Evolutionary conservation across 345 rosid genomes (phyloP), one percentile per base, ranked within the genome.

Genomic region (Sonneratia alba): DNA sequence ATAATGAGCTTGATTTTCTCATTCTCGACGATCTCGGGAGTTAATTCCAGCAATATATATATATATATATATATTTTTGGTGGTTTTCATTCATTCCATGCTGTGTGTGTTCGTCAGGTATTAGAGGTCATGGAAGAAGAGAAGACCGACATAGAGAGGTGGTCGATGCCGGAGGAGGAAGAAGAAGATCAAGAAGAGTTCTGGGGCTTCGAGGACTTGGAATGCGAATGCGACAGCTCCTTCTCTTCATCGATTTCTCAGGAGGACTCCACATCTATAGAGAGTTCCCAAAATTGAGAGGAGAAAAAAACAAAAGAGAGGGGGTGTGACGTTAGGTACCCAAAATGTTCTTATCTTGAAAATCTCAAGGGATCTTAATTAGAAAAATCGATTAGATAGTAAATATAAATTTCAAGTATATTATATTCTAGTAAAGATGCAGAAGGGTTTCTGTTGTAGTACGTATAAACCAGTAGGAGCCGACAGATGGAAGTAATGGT

Each of bases 141-240:
- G 62, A 82, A 92, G 36, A 71, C 78, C 40, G 90, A 87, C 37
- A 75, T 79, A 42, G 97, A 89, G 75, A 87, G 77, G 75, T 95
- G 99, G 99, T 86, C 81, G 77, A 87, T 89, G 94, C 86, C 91
- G 6, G 86, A 83, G 77, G 92, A 85, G 67, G 97, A 85, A 72
- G 89, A 76, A 43, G 79, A 91, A 76, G 87, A 83, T 45, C 85
- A 85, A 21, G 89, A 86, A 78, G 92, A 90, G 64, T 83, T 92
- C 71, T 92, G 92, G 97, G 97, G 96, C 12, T 92, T 86, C 74
- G 97, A 92, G 83, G 99, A 95, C 78, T 83, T 95, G 36, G 99
- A 90, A 73, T 81, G 83, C 71, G 91, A 90, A 59, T 84, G 70
- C 74, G 83, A 83, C 75, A 77, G 70, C 66, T 86, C 91, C 64